These are phyloP conservation scores for Porosira glacialis DNA, from an alignment of 352 stramenopile genomes.

Conservation along the genomic window DNA sequence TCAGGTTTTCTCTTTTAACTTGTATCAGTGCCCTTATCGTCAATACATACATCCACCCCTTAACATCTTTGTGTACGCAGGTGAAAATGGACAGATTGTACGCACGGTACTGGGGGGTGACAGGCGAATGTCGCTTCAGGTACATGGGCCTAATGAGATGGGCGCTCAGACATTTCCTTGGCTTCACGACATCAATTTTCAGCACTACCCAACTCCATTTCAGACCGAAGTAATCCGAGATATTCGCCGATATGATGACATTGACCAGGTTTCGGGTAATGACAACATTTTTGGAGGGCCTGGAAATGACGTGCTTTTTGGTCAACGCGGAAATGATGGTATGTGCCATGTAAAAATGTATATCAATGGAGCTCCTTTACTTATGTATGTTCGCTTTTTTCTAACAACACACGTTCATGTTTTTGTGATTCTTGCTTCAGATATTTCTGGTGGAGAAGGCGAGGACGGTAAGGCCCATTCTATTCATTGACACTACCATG, in stretches of 20 bases:
- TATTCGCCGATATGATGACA: slow-evolving; percentile 24
- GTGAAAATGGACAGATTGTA: slow-evolving; percentile 44
- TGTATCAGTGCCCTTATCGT: too few relatives aligned
- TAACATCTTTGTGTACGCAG: too few relatives aligned
- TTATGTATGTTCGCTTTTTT: too few relatives aligned
- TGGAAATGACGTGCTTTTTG: slow-evolving; percentile 16
- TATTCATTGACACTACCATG: background rate
- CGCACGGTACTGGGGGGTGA: slow-evolving; percentile 8
- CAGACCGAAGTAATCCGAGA: slow-evolving; percentile 32
- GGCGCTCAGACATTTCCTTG: too few relatives aligned
- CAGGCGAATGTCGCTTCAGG: slow-evolving; percentile 7
- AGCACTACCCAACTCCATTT: slow-evolving; percentile 36
- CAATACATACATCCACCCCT: too few relatives aligned
- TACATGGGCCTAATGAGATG: slow-evolving; percentile 16
- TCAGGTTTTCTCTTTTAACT: too few relatives aligned
- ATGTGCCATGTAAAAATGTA: background rate
- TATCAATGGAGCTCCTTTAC: too few relatives aligned
- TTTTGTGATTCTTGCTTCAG: slow-evolving; percentile 1
- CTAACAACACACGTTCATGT: background rate
- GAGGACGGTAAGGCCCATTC: slow-evolving; percentile 3
- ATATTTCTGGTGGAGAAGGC: slow-evolving; percentile 5
- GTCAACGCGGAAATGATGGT: background rate
- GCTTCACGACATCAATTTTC: too few relatives aligned
- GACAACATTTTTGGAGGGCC: slow-evolving; percentile 29
- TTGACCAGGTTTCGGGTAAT: slow-evolving; percentile 29